phyloP scores from a whole-genome alignment of 1,284 basidiomycete genomes.

The Leccinum huronense region DNA sequence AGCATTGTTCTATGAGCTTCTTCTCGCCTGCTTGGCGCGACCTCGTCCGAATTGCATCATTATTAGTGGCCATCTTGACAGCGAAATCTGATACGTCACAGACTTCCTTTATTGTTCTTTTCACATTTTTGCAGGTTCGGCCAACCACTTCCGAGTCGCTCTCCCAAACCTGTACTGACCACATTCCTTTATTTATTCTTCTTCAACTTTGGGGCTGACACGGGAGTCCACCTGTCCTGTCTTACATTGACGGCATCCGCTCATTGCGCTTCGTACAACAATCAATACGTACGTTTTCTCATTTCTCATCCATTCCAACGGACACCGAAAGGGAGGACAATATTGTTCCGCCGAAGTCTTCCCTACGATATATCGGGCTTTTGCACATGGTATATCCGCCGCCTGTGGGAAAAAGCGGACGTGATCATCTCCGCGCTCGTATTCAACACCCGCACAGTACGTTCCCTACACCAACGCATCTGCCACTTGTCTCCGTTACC shows the following conservation, averaged over 20 bases:
- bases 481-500: too few species aligned
- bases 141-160: not conserved
- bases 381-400: constrained; percentile 79
- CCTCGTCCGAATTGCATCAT: not conserved
- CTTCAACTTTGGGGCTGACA: constrained; percentile 84
- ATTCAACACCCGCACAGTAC: constrained; percentile 69
- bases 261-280: constrained; percentile 8
- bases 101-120: constrained; percentile 71
- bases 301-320: not conserved
- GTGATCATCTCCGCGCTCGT: constrained; percentile 82
- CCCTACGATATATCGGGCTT: constrained; percentile 79
- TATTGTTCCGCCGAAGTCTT: constrained; percentile 80
- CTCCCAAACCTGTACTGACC: not conserved
- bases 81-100: constrained; percentile 61
- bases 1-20: constrained; percentile 60
- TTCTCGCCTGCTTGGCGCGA: not conserved
- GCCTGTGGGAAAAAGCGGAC: constrained; percentile 77
- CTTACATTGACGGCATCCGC: constrained; percentile 3
- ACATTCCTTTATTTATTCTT: constrained; percentile 50
- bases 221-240: constrained; percentile 40
- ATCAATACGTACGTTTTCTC: constrained; percentile 44
- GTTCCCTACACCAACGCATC: constrained; percentile 20
- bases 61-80: constrained; percentile 56
- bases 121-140: constrained; percentile 55
- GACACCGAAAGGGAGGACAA: constrained; percentile 2